Evolutionary conservation across 148 eudicot species (phyloP).

Genomic region (Silene conica): DNA sequence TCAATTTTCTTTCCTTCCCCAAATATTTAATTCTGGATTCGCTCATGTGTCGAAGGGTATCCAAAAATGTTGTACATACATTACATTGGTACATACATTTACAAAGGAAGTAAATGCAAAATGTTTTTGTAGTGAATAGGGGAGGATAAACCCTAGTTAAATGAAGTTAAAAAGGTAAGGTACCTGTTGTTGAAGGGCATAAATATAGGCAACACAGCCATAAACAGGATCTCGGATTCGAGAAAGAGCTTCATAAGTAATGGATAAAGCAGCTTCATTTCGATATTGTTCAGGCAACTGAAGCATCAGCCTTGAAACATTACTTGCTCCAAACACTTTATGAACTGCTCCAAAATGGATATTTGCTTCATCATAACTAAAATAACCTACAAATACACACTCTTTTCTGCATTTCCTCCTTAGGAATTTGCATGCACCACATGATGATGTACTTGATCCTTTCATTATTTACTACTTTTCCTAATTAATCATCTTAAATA

Average conservation of each 20-base stretch:
- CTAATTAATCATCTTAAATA: neutral
- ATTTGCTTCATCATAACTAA: slow-evolving; percentile 56
- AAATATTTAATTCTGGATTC: no score
- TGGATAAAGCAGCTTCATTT: slow-evolving; percentile 55
- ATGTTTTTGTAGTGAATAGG: no score
- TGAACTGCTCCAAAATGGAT: slow-evolving; percentile 68
- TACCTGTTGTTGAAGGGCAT: slow-evolving; percentile 80
- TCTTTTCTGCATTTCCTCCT: slow-evolving; percentile 45
- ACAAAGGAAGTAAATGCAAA: no score
- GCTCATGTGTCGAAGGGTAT: no score
- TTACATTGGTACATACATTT: no score
- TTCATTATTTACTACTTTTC: slow-evolving; percentile 38
- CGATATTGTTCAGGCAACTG: slow-evolving; percentile 52
- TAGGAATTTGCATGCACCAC: slow-evolving; percentile 64
- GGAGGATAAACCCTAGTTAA: no score
- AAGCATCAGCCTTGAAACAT: slow-evolving; percentile 53
- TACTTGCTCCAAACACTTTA: slow-evolving; percentile 87
- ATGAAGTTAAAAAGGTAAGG: no score
- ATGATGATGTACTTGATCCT: slow-evolving; percentile 72
- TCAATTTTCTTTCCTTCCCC: no score
- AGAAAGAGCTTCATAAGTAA: slow-evolving; percentile 71
- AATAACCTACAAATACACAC: slow-evolving; percentile 74
- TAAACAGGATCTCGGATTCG: slow-evolving; percentile 71
- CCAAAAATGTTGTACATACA: no score
- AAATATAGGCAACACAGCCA: slow-evolving; percentile 72